phyloP scores from a whole-genome alignment of 208 protist genomes.

The Wallacemonas sp. region DNA sequence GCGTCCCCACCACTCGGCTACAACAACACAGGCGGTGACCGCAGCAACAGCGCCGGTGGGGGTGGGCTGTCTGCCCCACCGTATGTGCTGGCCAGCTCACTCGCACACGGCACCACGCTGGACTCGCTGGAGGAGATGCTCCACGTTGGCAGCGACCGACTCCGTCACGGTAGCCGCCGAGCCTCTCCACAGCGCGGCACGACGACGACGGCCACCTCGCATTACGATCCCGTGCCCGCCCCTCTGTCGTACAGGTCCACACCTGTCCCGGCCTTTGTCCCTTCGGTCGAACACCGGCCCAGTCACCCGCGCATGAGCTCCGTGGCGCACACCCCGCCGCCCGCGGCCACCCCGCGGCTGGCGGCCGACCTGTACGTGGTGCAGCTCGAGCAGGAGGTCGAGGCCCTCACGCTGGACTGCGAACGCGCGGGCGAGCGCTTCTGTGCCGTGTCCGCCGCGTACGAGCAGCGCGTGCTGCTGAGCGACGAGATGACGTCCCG shows the following conservation, averaged over 20 bases:
- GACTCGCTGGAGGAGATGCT: conserved; percentile 18
- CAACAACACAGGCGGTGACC: too few relatives aligned
- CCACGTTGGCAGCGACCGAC: conserved; percentile 4
- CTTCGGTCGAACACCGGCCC: too few relatives aligned
- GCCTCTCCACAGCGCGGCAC: conserved; percentile 6
- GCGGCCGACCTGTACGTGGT: conserved; percentile 37
- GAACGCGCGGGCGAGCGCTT: conserved; percentile 5
- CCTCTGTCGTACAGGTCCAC: neutral
- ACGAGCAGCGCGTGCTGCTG: conserved; percentile 17
- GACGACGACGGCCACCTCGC: too few relatives aligned
- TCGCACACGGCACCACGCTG: neutral
- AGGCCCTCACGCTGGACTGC: conserved; percentile 27
- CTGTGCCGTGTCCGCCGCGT: neutral
- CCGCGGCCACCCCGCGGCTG: neutral
- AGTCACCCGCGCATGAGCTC: neutral
- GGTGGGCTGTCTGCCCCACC: neutral
- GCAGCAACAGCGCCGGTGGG: too few relatives aligned
- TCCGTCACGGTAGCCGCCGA: neutral
- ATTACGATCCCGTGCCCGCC: neutral
- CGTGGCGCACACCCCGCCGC: neutral
- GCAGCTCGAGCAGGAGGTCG: conserved; percentile 37
- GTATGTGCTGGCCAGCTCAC: neutral
- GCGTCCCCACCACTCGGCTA: neutral
- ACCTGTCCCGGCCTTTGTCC: too few relatives aligned
- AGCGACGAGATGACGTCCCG: neutral